Base-by-base conservation (phyloP, 2,329 filamentous ascomycete species). In the Diplodia mutila region DNA sequence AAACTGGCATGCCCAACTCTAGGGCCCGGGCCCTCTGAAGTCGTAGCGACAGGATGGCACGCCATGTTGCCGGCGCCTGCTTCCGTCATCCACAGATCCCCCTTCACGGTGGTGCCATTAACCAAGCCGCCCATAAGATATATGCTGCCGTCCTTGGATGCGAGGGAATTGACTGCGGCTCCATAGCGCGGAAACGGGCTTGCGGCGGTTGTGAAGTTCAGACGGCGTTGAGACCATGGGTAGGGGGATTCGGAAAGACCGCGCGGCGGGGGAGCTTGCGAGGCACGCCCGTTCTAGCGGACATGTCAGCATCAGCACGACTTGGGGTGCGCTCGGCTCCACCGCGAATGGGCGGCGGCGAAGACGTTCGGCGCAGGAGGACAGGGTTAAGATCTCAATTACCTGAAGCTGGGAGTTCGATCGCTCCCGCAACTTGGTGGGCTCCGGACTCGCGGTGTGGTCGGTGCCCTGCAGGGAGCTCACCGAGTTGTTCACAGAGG, bases 91-190 rank as follows among this genome's bases (percentile, higher is more conserved):
- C 96, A 99, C 55, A 99, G 81, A 81, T 99, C 95, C 57, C 95
- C 95, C 77, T 97, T 97, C 53, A 98, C 95, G 2, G 93, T 97
- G 46, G 93, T 92, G 72, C 94, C 94, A 76, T 97, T 94, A 74
- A 99, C 94, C 69, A 99, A 82, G 61, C 95, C 95, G 70, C 95
- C 95, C 94, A 99, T 98, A 75, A 99, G 86, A 75, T 98, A 99
- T 67, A 99, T 91, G 73, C 97, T 93, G 69, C 96, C 96, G 80
- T 99, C 95, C 80, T 98, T 98, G 48, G 94, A 97, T 27, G 94
- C 91, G 18, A 91, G 86, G 0, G 93, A 87, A 78, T 99, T 99
- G 78, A 97, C 94, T 7, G 96, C 95, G 63, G 96, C 93, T 77
- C 95, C 95, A 85, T 99, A 99, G 77, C 95, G 89, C 16, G 95